Evolutionary conservation across 2,329 filamentous ascomycete species (phyloP).

Genomic region (Phyllosticta paracitricarpa): DNA sequence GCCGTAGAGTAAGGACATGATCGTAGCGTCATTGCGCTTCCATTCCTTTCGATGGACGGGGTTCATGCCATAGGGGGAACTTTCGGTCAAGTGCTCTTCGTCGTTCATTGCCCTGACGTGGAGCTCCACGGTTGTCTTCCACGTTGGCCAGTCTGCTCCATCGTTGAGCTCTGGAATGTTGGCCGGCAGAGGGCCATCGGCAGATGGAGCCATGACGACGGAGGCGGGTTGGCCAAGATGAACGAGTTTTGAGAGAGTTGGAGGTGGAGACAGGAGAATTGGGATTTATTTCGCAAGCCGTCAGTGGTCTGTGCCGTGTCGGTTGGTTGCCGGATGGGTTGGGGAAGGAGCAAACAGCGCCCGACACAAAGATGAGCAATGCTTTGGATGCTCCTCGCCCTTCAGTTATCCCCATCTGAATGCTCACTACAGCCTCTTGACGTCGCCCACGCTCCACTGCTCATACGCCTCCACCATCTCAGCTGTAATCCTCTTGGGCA

Average conservation of each 20-base stretch:
- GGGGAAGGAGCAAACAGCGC: too few species aligned
- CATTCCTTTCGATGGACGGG: not conserved
- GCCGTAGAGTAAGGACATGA: not conserved
- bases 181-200: not conserved
- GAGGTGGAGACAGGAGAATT: not conserved
- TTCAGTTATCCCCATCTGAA: not conserved
- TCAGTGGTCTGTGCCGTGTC: too few species aligned
- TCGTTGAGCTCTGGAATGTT: not conserved
- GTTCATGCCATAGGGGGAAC: not conserved
- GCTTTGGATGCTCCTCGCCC: too few species aligned
- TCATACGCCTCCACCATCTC: conserved; percentile 33
- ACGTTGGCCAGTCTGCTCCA: not conserved
- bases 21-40: not conserved
- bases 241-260: not conserved
- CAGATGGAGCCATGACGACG: not conserved
- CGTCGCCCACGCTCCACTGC: conserved; percentile 24
- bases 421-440: conserved; percentile 3
- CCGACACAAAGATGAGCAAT: not conserved
- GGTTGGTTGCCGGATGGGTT: too few species aligned
- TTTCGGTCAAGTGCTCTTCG: not conserved
- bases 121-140: not conserved
- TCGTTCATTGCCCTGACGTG: not conserved
- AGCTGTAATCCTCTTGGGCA: conserved; percentile 30
- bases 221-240: not conserved
- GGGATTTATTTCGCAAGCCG: too few species aligned